Evolutionary conservation across 2,329 filamentous ascomycete species (phyloP).

Genomic region (Emydomyces testavorans): DNA sequence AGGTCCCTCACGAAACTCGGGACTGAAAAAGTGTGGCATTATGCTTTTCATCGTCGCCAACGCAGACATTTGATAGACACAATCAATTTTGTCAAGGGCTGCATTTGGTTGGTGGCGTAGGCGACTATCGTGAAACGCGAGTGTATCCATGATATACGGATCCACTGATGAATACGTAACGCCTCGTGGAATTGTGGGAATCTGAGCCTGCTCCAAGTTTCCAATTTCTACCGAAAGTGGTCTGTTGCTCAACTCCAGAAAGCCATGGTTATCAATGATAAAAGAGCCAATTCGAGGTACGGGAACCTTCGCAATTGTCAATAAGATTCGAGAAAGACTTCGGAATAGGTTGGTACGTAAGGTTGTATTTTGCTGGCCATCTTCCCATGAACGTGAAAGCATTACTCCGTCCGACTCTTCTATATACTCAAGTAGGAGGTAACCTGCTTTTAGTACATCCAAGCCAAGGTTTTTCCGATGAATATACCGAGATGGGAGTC

Average conservation of each 20-base stretch:
- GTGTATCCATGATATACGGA: conserved; percentile 20
- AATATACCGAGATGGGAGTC: too few relatives aligned
- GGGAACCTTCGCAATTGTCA: too few relatives aligned
- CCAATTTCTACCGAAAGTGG: conserved; percentile 22
- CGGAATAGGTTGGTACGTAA: too few relatives aligned
- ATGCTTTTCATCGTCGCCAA: conserved; percentile 17
- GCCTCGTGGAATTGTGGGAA: conserved; percentile 19
- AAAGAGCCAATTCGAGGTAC: conserved; percentile 22
- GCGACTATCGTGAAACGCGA: conserved; percentile 22
- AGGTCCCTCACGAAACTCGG: too few relatives aligned
- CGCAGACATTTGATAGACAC: conserved; percentile 14
- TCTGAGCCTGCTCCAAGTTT: conserved; percentile 22
- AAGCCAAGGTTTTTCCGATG: too few relatives aligned
- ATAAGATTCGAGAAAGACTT: too few relatives aligned
- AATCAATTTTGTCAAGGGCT: background rate
- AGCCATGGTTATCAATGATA: conserved; percentile 22
- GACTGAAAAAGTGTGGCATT: background rate
- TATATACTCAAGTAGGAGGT: too few relatives aligned
- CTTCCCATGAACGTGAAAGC: too few relatives aligned
- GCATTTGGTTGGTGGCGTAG: conserved; percentile 23
- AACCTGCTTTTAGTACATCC: too few relatives aligned
- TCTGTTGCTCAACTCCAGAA: conserved; percentile 19
- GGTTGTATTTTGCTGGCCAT: too few relatives aligned
- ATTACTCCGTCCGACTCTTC: too few relatives aligned
- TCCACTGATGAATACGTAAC: conserved; percentile 21